Percentiles rank a stretch among this genome's conserved stretches.
Evolutionary conservation across 2,329 filamentous ascomycete species (phyloP).

Genomic region (Colletotrichum plurivorum): DNA sequence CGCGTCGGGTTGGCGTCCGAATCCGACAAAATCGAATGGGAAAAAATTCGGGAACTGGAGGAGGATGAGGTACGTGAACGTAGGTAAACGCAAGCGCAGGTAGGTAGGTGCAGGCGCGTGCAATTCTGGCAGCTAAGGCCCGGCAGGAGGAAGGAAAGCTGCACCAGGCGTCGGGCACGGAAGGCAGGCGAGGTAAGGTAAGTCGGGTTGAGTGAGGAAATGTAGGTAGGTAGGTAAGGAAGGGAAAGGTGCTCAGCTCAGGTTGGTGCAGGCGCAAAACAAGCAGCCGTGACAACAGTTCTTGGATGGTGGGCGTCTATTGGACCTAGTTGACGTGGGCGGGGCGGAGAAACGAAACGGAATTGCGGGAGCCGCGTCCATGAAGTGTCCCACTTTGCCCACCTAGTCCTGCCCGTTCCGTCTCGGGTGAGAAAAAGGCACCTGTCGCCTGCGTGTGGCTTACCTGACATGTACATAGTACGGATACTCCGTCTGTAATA

Average conservation of each 20-base stretch:
- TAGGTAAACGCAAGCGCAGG: neutral
- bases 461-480: too few relatives aligned
- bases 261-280: neutral
- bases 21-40: neutral
- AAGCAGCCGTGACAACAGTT: neutral
- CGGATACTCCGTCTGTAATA: too few relatives aligned
- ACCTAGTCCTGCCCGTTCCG: too few relatives aligned
- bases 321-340: neutral
- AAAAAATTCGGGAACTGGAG: conserved; percentile 11
- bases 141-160: conserved; percentile 1
- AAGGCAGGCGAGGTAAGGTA: conserved; percentile 1
- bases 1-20: conserved; percentile 30
- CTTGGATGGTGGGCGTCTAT: neutral
- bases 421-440: too few relatives aligned
- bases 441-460: too few relatives aligned
- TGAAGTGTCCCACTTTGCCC: too few relatives aligned
- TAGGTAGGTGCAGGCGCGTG: conserved; percentile 9
- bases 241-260: neutral
- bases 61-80: neutral
- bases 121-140: neutral
- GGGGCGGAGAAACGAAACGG: conserved; percentile 23
- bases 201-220: neutral
- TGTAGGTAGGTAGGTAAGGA: conserved; percentile 7
- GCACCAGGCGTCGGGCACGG: neutral
- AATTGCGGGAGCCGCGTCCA: conserved; percentile 4